Base-by-base conservation (phyloP, 495 filamentous ascomycete species). In the Penicillium canariense region DNA sequence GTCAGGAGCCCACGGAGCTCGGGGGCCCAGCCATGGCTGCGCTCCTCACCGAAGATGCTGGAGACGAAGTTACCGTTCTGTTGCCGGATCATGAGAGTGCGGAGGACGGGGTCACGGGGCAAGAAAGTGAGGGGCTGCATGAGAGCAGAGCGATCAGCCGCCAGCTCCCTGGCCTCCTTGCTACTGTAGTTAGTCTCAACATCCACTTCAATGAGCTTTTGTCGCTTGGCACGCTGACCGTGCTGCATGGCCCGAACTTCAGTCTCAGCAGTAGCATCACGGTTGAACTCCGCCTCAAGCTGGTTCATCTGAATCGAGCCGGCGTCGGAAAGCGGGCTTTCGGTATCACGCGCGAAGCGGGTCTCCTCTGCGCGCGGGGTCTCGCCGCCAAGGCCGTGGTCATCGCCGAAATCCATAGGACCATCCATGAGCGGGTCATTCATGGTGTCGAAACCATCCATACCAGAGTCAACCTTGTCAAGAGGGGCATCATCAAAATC, bases 31-130 rank as follows among this genome's bases (percentile, higher is more conserved):
- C 81, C 84, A 56, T 79, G 80, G 49, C 84, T 87, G 53, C 88
- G 85, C 17, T 84, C 87, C 51, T 90, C 87, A 11, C 88, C 84
- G 65, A 96, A 82, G 34, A 85, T 75, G 53, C 72, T 82, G 11
- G 85, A 87, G 9, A 96, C 89, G 63, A 98, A 97, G 22, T 84
- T 87, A 35, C 93, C 93, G 39, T 82, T 90, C 64, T 87, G 89
- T 66, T 95, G 92, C 72, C 96, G 82, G 61, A 87, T 89, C 78
- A 96, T 87, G n/a, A 98, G 77, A 30, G 89, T 87, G 11, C 96
- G 74, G 15, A 97, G 72, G 34, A 90, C 82, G 1, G 92, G 90
- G 58, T 98, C 90, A 34, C 91, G 83, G 12, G 93, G 87, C 23
- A 97, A 72, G 66, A 93, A 96, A 12, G 82, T 81, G 22, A 87